Evolutionary conservation across 768 basidiomycete genomes (phyloP).

Genomic region (Phylloporus sp.): DNA sequence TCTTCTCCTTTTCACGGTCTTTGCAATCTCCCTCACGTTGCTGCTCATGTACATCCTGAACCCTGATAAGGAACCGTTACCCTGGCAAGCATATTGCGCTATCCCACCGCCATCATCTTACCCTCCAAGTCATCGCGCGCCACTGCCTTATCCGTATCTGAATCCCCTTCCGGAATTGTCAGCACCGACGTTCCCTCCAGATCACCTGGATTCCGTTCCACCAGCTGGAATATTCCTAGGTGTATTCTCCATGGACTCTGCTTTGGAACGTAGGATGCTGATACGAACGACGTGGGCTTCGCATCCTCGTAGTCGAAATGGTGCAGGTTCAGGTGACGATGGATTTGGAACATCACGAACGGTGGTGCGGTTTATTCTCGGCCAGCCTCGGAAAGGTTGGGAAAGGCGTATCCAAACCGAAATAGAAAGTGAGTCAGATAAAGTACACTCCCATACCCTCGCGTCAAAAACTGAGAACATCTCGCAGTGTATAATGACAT

Average conservation of each 20-base stretch:
- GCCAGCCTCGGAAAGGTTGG: slow-evolving; percentile 75
- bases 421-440: slow-evolving; percentile 71
- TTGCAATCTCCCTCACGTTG: slow-evolving; percentile 81
- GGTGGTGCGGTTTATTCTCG: slow-evolving; percentile 84
- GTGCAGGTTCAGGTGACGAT: slow-evolving; percentile 63
- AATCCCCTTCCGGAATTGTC: slow-evolving; percentile 26
- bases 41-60: slow-evolving; percentile 89
- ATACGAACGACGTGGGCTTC: slow-evolving; percentile 88
- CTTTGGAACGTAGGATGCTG: slow-evolving; percentile 78
- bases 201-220: slow-evolving; percentile 63
- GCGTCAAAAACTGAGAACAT: slow-evolving; percentile 2
- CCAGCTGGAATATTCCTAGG: slow-evolving; percentile 87
- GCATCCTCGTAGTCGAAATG: slow-evolving; percentile 71
- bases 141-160: slow-evolving; percentile 37
- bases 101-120: slow-evolving; percentile 48
- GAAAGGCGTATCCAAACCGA: slow-evolving; percentile 78
- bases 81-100: slow-evolving; percentile 92
- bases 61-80: slow-evolving; percentile 91
- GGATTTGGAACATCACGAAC: slow-evolving; percentile 77
- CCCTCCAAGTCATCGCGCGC: slow-evolving; percentile 39
- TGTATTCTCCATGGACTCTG: slow-evolving; percentile 84
- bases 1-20: slow-evolving; percentile 69
- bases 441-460: neutral
- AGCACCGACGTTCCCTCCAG: slow-evolving; percentile 61
- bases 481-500: slow-evolving; percentile 79